Base-by-base conservation (phyloP, 345 rosid genomes). In the Pistacia integerrima region DNA sequence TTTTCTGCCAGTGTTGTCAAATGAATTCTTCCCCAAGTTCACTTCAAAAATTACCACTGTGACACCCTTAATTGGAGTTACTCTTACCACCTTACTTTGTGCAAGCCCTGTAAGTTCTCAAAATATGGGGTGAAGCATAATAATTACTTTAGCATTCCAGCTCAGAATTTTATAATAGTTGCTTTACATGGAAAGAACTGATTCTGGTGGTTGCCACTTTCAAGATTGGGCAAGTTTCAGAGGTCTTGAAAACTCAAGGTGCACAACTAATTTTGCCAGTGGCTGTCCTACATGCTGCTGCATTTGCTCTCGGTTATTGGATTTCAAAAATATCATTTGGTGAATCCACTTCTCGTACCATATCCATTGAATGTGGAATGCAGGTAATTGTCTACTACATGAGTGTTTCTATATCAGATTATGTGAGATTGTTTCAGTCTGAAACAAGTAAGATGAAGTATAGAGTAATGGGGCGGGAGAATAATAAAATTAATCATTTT, bases 351-450 rank as follows among this genome's bases (percentile, higher is more conserved):
- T 96, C 97, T 9, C 96, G 99, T 2, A 96, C 99, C 77, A 96
- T 96, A 75, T 93, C 98, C 69, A 96, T 96, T 52, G 99, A 96
- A 75, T 93, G 98, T 72, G 98, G 98, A 74, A 96, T 93, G 99
- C 98, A 96, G 91, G 99, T 90, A 85, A 64, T 54, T 1, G 2
- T 70, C 72, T 70, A 49, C 22, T 25, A 64, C 44, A 64, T 54
- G 25, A 54, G 28, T 20, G 68, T 35, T 10, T 41, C 33, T 67
- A 22, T 52, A 57, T 13, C 36, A 63, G n/a, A 63, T 64, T 35
- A 33, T 3, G 54, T 60, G 38, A 35, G 63, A 46, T 52, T 4
- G 46, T 46, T 55, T 38, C n/a, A 10, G 25, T 11, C 48, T 25
- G 28, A 64, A 41, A 30, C 30, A 38, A 41, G 18, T 11, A 17